Evolutionary conservation across 345 rosid species (phyloP).

Genomic region (Nasturtium officinale): DNA sequence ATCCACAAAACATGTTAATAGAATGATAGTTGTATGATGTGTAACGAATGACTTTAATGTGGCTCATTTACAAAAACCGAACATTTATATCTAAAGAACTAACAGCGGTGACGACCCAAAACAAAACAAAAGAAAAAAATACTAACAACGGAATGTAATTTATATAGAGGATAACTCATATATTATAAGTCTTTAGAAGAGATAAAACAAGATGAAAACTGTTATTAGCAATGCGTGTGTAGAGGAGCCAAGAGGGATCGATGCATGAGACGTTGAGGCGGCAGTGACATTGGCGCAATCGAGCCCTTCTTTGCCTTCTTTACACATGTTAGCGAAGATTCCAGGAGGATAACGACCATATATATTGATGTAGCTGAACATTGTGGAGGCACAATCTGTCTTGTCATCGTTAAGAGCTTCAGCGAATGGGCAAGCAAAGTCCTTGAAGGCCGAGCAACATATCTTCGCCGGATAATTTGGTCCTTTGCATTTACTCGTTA

Average conservation of each 20-base stretch:
- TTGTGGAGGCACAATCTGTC: slow-evolving; percentile 63
- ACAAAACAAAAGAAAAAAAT: too few relatives aligned
- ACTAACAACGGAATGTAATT: neutral
- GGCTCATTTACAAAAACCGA: neutral
- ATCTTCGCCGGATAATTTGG: slow-evolving; percentile 58
- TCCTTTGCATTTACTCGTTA: slow-evolving; percentile 75
- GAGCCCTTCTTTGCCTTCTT: slow-evolving; percentile 64
- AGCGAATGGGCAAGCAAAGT: slow-evolving; percentile 64
- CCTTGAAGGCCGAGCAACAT: slow-evolving; percentile 62
- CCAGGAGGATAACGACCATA: slow-evolving; percentile 85
- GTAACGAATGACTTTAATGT: neutral
- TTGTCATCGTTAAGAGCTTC: slow-evolving; percentile 55
- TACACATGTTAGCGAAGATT: slow-evolving; percentile 68
- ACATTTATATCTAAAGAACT: neutral
- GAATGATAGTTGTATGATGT: slow-evolving; percentile 10
- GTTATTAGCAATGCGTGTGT: neutral
- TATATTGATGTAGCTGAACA: slow-evolving; percentile 87
- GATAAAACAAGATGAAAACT: neutral
- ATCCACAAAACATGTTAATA: neutral
- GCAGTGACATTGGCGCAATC: slow-evolving; percentile 42
- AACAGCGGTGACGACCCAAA: too few relatives aligned
- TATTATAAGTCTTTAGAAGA: neutral
- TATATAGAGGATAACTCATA: neutral
- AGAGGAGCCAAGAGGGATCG: slow-evolving; percentile 15
- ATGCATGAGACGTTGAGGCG: slow-evolving; percentile 31